Evolutionary conservation across 2,329 filamentous ascomycete species (phyloP).

Genomic region (Microcera coccophila): DNA sequence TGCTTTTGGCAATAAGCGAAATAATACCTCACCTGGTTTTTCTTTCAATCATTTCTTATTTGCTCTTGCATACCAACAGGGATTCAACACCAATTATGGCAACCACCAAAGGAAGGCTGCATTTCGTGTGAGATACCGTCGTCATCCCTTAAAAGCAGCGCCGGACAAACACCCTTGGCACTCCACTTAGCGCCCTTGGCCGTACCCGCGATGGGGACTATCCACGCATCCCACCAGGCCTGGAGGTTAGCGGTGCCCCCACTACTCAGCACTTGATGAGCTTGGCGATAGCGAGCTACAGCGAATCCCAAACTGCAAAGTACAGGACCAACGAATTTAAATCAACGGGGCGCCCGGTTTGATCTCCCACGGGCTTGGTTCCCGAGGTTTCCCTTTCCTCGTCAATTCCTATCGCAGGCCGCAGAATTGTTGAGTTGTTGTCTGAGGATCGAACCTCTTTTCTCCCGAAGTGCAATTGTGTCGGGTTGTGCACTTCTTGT

Average conservation of each 20-base stretch:
- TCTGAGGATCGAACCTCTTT: not conserved
- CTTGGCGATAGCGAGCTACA: slow-evolving; percentile 9
- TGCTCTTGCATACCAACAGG: no score
- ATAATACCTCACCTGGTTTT: no score
- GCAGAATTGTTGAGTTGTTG: no score
- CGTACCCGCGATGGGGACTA: slow-evolving; percentile 7
- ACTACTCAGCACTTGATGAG: not conserved
- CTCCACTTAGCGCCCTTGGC: slow-evolving; percentile 23
- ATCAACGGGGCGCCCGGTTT: slow-evolving; percentile 7
- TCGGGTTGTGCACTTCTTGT: not conserved
- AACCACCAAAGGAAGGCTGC: not conserved
- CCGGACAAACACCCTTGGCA: slow-evolving; percentile 12
- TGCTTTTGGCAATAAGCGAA: no score
- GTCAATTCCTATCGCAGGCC: not conserved
- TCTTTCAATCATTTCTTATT: no score
- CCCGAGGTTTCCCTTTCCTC: not conserved
- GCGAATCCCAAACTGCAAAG: not conserved
- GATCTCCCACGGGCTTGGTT: not conserved
- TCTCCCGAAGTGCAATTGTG: not conserved
- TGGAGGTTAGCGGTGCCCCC: not conserved
- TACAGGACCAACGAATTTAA: slow-evolving; percentile 5
- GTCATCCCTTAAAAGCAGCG: slow-evolving; percentile 19
- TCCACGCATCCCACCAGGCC: slow-evolving; percentile 2
- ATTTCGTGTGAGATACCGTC: slow-evolving; percentile 7
- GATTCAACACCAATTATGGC: no score